Evolutionary conservation across 768 basidiomycete species (phyloP), one percentile per base, ranked within the genome.

Genomic region (Lactarius deliciosus): DNA sequence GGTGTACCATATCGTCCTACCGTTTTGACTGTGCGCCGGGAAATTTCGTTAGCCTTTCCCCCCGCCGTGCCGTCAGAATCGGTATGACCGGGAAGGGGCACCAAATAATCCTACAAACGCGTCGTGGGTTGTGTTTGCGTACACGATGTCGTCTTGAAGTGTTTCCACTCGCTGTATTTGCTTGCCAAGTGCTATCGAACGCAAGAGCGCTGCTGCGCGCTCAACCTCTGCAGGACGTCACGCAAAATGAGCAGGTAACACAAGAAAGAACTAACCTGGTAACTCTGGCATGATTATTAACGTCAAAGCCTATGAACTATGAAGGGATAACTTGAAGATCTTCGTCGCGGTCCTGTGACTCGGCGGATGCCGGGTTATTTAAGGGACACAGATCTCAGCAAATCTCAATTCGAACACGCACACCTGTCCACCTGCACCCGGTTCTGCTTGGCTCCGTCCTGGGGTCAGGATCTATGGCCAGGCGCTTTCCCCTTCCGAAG

Each of bases 131-230:
- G 75, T 76, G 7, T 84, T 86, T 13, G 82, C 77, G 69, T 83
- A 91, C 13, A 91, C 88, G 55, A 90, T 83, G 2, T 75, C 75
- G 73, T 91, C 90, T 70, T 86, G 81, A 22, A 72, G 75, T 0
- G 87, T 82, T 54, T 88, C 83, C 0, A 90, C 88, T 36, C 77
- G 76, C 60, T 77, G 75, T 41, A 92, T 86, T 36, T 69, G 74
- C 72, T 84, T 86, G 9, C 83, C 85, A 15, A 74, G 74, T 16
- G 83, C 86, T n/a, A 85, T 70, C 3, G 79, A 74, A 59, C 80
- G 79, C 38, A 92, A 74, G 47, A 90, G 78, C 58, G 79, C 79
- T 1, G 83, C 83, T 5, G 91, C 89, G 34, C 85, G 77, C 75
- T 92, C 85, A 3, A 92, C 90, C 74, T 92, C 91, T 89, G 71